Percentiles rank a stretch among this genome's conserved stretches.
phyloP scores from a whole-genome alignment of 2,329 filamentous ascomycete genomes.

The Chaetomiaceae sp. region DNA sequence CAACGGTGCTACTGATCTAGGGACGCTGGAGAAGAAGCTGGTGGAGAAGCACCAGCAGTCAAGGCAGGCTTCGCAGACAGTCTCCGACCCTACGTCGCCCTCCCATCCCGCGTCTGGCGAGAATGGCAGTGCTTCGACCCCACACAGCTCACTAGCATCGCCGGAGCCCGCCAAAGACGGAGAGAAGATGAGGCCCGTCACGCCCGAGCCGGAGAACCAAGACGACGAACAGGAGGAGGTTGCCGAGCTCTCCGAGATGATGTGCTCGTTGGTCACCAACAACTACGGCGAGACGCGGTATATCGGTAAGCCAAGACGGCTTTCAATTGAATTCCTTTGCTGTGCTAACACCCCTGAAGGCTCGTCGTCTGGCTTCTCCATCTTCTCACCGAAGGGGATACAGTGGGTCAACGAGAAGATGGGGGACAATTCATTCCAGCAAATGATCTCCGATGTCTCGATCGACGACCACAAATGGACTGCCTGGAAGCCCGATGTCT shows the following conservation, averaged over 20 bases:
- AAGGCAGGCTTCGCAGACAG: constrained; percentile 43
- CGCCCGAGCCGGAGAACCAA: constrained; percentile 33
- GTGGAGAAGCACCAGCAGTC: constrained; percentile 50
- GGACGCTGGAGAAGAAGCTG: constrained; percentile 74
- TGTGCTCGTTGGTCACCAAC: constrained; percentile 96
- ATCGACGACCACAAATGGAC: constrained; percentile 94
- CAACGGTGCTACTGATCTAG: constrained; percentile 77
- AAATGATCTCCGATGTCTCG: constrained; percentile 88
- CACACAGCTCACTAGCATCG: constrained; percentile 50
- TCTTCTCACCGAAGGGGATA: constrained; percentile 96
- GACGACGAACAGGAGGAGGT: constrained; percentile 68
- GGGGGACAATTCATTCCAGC: constrained; percentile 88
- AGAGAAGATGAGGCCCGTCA: constrained; percentile 36
- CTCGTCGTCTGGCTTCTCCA: constrained; percentile 95
- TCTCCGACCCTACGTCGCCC: constrained; percentile 47
- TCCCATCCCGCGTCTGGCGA: constrained; percentile 40
- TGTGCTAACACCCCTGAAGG: constrained; percentile 44
- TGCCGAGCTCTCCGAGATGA: constrained; percentile 90
- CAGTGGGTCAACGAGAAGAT: constrained; percentile 98
- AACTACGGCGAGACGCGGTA: constrained; percentile 92
- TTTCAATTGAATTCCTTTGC: constrained; percentile 4
- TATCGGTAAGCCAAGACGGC: constrained; percentile 59
- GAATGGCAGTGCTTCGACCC: constrained; percentile 40
- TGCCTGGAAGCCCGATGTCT: constrained; percentile 97
- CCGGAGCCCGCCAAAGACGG: constrained; percentile 40